Percentiles rank a stretch among this genome's conserved stretches.
phyloP scores from a whole-genome alignment of 2,329 filamentous ascomycete species.

The Aspergillus jensenii region DNA sequence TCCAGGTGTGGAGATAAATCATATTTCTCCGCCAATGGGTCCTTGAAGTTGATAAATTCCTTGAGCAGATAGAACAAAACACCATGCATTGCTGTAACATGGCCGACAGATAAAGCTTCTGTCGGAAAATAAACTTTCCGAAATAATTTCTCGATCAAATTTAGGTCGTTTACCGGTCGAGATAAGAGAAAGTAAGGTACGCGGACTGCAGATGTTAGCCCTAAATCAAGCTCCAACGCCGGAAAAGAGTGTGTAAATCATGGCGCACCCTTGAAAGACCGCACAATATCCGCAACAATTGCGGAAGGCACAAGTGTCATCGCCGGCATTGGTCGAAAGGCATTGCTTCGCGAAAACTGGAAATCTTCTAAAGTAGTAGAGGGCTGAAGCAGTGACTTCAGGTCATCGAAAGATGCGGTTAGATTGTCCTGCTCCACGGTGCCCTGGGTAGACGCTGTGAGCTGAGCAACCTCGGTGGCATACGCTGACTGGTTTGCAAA shows the following conservation, averaged over 20 bases:
- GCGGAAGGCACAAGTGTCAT: neutral
- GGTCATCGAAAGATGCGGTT: conserved; percentile 9
- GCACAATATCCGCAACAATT: neutral
- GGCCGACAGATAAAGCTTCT: conserved; percentile 11
- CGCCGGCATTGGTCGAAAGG: neutral
- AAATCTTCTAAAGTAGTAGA: conserved; percentile 2
- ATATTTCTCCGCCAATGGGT: conserved; percentile 12
- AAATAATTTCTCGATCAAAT: conserved; percentile 20
- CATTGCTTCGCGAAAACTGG: neutral
- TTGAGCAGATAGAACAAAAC: conserved; percentile 20
- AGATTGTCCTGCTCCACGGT: conserved; percentile 1
- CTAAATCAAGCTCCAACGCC: neutral
- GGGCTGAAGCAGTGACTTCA: conserved; percentile 11
- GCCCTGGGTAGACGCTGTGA: conserved; percentile 5
- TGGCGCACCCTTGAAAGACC: neutral
- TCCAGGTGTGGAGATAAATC: conserved; percentile 13
- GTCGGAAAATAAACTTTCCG: conserved; percentile 23
- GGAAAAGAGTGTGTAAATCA: neutral
- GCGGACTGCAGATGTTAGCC: conserved; percentile 5
- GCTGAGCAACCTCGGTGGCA: conserved; percentile 14
- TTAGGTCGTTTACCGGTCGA: conserved; percentile 17
- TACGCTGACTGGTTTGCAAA: conserved; percentile 17
- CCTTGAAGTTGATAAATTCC: conserved; percentile 17
- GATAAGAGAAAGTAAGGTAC: conserved; percentile 20
- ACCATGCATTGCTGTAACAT: conserved; percentile 20